Evolutionary conservation across 2,329 filamentous ascomycete genomes (phyloP).

Genomic region (Stachybotrys echinatus): DNA sequence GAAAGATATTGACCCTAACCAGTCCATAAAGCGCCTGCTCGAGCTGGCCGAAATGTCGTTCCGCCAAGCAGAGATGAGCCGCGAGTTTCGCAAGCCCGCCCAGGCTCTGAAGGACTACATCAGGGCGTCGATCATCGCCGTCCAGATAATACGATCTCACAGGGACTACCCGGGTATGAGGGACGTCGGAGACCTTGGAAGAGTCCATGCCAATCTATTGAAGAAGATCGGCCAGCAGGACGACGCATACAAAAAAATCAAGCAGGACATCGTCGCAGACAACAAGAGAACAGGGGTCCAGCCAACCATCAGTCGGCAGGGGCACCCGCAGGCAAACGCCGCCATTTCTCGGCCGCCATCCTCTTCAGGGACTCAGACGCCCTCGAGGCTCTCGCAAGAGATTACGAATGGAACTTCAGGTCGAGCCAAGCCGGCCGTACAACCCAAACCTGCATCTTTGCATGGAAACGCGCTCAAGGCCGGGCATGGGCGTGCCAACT

Average conservation of each 20-base stretch:
- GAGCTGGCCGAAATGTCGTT: constrained; percentile 47
- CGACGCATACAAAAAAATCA: constrained; percentile 50
- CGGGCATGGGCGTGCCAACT: constrained; percentile 19
- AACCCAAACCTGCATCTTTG: constrained; percentile 63
- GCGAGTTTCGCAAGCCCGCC: constrained; percentile 63
- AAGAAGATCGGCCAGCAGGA: constrained; percentile 43
- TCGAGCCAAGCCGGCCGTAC: constrained; percentile 42
- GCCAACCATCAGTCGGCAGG: constrained; percentile 23
- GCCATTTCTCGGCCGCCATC: constrained; percentile 2
- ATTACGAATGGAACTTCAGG: constrained; percentile 5
- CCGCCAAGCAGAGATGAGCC: constrained; percentile 54
- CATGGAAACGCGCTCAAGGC: constrained; percentile 50
- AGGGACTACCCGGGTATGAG: constrained; percentile 65
- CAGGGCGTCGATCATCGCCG: constrained; percentile 70
- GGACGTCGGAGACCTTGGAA: constrained; percentile 38
- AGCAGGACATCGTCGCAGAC: constrained; percentile 55
- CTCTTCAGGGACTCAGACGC: background rate
- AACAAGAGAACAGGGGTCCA: constrained; percentile 57
- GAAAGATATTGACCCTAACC: constrained; percentile 40
- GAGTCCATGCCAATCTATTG: constrained; percentile 44
- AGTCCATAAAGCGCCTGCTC: constrained; percentile 49
- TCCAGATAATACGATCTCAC: constrained; percentile 71
- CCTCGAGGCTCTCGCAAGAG: constrained; percentile 10
- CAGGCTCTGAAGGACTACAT: constrained; percentile 80
- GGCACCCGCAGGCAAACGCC: constrained; percentile 9